Evolutionary conservation across 2,329 filamentous ascomycete species (phyloP).

Genomic region (Scytalidium lignicola): DNA sequence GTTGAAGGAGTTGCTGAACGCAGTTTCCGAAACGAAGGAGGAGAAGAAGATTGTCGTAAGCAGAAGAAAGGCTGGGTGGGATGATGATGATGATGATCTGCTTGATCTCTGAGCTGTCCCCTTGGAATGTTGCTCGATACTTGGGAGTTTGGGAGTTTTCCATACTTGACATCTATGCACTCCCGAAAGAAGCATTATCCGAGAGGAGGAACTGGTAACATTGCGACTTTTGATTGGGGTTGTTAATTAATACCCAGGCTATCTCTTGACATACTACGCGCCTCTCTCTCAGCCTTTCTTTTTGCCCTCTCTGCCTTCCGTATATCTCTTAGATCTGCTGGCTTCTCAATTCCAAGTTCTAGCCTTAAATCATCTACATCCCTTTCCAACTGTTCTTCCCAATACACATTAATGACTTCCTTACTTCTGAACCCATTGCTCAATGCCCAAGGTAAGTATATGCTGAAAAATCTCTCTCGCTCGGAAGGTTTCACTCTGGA

Average conservation of each 20-base stretch:
- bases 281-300: conserved; percentile 59
- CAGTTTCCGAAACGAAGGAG: conserved; percentile 74
- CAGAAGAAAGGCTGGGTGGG: conserved; percentile 77
- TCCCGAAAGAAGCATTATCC: not conserved
- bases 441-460: conserved; percentile 88
- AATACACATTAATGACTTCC: conserved; percentile 93
- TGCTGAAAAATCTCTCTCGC: conserved; percentile 61
- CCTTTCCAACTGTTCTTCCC: conserved; percentile 88
- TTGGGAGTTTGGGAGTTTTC: not conserved
- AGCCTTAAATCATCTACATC: conserved; percentile 71
- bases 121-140: not conserved
- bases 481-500: conserved; percentile 59
- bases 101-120: conserved; percentile 46
- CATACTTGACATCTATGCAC: not conserved
- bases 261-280: conserved; percentile 24
- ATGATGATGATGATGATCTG: conserved; percentile 76
- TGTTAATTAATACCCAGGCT: conserved; percentile 22
- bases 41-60: conserved; percentile 80
- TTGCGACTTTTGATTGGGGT: not conserved
- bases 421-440: conserved; percentile 70
- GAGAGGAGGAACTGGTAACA: not conserved
- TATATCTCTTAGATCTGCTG: conserved; percentile 78
- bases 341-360: conserved; percentile 78
- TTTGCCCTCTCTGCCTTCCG: conserved; percentile 65
- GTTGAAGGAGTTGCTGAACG: conserved; percentile 84